phyloP scores from a whole-genome alignment of 1,284 basidiomycete genomes.

The Rugosomyces carneus region DNA sequence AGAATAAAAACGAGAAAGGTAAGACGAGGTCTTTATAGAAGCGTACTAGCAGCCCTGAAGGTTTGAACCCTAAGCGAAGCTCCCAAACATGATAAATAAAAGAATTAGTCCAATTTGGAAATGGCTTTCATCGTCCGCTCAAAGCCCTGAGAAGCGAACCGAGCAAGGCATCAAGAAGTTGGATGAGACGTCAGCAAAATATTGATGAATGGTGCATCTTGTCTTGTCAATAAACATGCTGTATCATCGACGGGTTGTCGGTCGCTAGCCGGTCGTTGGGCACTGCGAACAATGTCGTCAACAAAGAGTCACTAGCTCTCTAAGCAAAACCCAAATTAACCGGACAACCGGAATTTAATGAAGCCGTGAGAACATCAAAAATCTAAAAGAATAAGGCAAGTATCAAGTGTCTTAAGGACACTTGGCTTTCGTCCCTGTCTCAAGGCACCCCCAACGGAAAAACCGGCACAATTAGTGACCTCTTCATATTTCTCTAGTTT shows the following conservation, averaged over 20 bases:
- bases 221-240: neutral
- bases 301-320: neutral
- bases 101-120: constrained; percentile 5
- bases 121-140: neutral
- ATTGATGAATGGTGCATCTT: constrained; percentile 3
- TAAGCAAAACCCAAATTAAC: too few relatives aligned
- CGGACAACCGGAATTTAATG: too few relatives aligned
- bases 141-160: constrained; percentile 11
- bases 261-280: too few relatives aligned
- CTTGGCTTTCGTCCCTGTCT: too few relatives aligned
- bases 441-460: too few relatives aligned
- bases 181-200: neutral
- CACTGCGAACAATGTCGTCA: neutral
- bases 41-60: neutral
- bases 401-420: too few relatives aligned
- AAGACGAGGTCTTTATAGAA: constrained; percentile 9
- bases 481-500: too few relatives aligned
- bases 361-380: too few relatives aligned
- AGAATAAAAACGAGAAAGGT: neutral
- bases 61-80: neutral
- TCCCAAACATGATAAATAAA: neutral
- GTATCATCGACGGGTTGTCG: too few relatives aligned
- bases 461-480: too few relatives aligned
- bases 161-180: constrained; percentile 9
- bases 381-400: too few relatives aligned